Conservation (phyloP, 2,329 filamentous ascomycete genomes). For the Pezicula carpinea region DNA sequence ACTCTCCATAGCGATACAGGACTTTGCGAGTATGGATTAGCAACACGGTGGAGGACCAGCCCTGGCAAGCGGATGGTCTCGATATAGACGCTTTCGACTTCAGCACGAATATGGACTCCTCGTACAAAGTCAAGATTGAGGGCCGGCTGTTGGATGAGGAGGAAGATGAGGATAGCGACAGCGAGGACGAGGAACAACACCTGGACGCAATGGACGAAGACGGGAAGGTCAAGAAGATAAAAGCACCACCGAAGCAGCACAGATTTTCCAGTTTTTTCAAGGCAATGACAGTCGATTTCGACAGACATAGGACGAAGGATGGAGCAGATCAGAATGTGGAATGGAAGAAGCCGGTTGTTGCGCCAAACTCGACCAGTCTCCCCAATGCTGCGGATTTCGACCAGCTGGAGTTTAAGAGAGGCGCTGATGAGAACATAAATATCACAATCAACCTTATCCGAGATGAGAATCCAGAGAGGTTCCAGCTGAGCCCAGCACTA, state of each 20-base stretch:
- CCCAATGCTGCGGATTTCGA: conserved; percentile 75
- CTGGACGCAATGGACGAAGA: conserved; percentile 55
- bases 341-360: conserved; percentile 75
- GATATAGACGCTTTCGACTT: conserved; percentile 79
- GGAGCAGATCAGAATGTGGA: conserved; percentile 59
- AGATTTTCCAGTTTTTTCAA: conserved; percentile 79
- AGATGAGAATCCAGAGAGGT: conserved; percentile 83
- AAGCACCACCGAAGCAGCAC: conserved; percentile 41
- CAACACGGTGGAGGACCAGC: conserved; percentile 91
- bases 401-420: conserved; percentile 84
- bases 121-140: conserved; percentile 88
- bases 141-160: conserved; percentile 74
- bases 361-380: conserved; percentile 43
- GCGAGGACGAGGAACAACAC: conserved; percentile 43
- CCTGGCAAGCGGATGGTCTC: conserved; percentile 73
- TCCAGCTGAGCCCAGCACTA: conserved; percentile 70
- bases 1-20: conserved; percentile 57
- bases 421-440: conserved; percentile 88
- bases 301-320: conserved; percentile 54
- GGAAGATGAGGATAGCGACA: conserved; percentile 45
- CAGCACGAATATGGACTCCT: conserved; percentile 68
- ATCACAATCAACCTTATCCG: conserved; percentile 81
- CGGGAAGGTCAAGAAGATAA: conserved; percentile 34
- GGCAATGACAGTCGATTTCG: conserved; percentile 70
- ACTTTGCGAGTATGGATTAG: conserved; percentile 91